Conservation (phyloP, 2,329 filamentous ascomycete genomes). For the Colletotrichum truncatum region DNA sequence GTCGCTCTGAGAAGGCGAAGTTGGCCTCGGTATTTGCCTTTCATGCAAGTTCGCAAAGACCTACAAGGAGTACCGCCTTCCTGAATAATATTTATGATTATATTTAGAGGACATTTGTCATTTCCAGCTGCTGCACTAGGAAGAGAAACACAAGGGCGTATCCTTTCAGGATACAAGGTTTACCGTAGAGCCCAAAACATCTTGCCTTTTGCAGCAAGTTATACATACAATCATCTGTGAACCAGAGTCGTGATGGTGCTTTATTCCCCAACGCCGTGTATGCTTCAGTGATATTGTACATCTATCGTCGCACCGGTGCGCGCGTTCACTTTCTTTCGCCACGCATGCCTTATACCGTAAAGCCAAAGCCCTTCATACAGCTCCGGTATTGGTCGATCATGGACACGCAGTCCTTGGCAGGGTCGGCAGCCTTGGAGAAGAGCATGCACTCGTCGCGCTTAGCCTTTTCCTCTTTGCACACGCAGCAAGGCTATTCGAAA, state of each 20-base stretch:
- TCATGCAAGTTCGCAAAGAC: too few relatives aligned
- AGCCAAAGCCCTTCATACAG: slow-evolving; percentile 95
- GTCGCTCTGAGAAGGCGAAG: too few relatives aligned
- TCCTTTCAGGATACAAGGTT: too few relatives aligned
- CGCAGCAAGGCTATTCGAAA: slow-evolving; percentile 83
- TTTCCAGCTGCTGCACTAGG: too few relatives aligned
- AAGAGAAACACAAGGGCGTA: too few relatives aligned
- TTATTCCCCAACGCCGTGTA: slow-evolving; percentile 30
- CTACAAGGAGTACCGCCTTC: too few relatives aligned
- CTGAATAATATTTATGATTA: too few relatives aligned
- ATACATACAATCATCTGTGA: background rate
- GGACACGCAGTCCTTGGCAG: slow-evolving; percentile 83
- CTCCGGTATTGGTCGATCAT: slow-evolving; percentile 86
- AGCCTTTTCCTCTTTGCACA: slow-evolving; percentile 95
- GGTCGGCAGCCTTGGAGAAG: slow-evolving; percentile 86
- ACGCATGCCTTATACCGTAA: slow-evolving; percentile 66
- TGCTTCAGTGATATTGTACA: slow-evolving; percentile 31
- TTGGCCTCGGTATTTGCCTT: too few relatives aligned
- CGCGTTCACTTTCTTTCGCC: background rate
- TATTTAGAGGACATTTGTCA: too few relatives aligned
- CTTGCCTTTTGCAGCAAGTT: background rate
- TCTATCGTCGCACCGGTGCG: slow-evolving; percentile 22
- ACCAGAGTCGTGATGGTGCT: slow-evolving; percentile 23
- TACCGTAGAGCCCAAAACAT: background rate
- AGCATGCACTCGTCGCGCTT: slow-evolving; percentile 98